Percentiles rank a stretch among this genome's conserved stretches.
Conservation (phyloP, 176 grass and related monocot species). For the Eremochloa ophiuroides region DNA sequence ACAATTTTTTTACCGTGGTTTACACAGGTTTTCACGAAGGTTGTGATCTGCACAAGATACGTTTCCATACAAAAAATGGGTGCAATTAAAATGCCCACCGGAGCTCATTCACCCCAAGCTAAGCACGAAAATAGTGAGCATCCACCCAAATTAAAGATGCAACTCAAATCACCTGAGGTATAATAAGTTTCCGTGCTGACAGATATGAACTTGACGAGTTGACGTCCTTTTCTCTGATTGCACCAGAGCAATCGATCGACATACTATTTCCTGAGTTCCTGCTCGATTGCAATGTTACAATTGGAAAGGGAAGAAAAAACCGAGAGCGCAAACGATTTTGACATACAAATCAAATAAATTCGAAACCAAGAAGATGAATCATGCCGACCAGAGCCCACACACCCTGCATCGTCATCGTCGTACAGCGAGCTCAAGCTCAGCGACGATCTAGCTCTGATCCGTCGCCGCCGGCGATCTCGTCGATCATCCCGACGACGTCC, state of each 20-base stretch:
- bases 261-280: not conserved
- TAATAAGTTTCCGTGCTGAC: not conserved
- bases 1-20: too few relatives aligned
- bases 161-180: not conserved
- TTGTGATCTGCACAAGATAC: too few relatives aligned
- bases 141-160: too few relatives aligned
- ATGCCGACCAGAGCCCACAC: not conserved
- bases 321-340: not conserved
- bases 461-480: constrained; percentile 40
- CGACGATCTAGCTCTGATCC: not conserved
- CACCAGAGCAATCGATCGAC: not conserved
- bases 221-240: not conserved
- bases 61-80: too few relatives aligned
- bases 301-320: too few relatives aligned
- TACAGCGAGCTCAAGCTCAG: not conserved
- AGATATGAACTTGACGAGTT: not conserved
- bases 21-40: too few relatives aligned
- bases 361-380: not conserved
- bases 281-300: not conserved
- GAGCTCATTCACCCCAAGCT: too few relatives aligned
- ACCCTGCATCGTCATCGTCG: not conserved
- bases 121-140: too few relatives aligned
- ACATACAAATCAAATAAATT: not conserved
- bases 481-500: constrained; percentile 66
- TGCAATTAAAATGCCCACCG: too few relatives aligned